Evolutionary conservation across 306 rosid genomes (phyloP).

Genomic region (Luffa acutangula): DNA sequence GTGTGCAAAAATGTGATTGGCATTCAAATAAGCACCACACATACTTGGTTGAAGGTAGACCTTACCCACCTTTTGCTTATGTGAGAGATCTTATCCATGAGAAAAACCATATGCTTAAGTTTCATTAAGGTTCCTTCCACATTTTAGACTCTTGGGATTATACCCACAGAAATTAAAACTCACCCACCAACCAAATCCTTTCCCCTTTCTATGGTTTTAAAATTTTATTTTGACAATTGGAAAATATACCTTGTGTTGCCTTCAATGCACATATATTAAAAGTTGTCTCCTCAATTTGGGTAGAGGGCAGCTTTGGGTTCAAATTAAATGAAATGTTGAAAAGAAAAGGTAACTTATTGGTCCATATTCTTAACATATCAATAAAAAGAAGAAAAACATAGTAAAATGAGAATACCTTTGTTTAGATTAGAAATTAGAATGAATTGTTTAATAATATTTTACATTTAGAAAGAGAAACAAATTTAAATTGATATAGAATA

Average conservation of each 20-base stretch:
- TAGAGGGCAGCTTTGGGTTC: not conserved
- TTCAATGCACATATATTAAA: not conserved
- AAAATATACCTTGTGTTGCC: not conserved
- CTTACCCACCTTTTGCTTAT: conserved; percentile 2
- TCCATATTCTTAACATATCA: no score
- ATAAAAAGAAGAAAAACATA: no score
- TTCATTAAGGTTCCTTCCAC: not conserved
- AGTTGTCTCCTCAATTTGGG: not conserved
- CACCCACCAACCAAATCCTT: not conserved
- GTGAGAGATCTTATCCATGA: conserved; percentile 15
- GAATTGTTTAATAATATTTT: not conserved
- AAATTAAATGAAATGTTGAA: no score
- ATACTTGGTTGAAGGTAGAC: conserved; percentile 7
- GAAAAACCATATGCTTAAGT: not conserved
- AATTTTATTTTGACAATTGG: not conserved
- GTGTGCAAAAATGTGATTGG: not conserved
- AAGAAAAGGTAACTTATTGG: no score
- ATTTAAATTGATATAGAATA: no score
- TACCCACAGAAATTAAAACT: not conserved
- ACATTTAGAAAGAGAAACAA: no score
- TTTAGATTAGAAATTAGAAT: not conserved
- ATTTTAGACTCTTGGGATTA: not conserved
- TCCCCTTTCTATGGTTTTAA: not conserved
- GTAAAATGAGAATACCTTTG: no score
- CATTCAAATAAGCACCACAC: conserved; percentile 22